These are phyloP conservation scores for Fusarium hostae DNA, from an alignment of 2,329 filamentous ascomycete genomes.

Conservation along the genomic window DNA sequence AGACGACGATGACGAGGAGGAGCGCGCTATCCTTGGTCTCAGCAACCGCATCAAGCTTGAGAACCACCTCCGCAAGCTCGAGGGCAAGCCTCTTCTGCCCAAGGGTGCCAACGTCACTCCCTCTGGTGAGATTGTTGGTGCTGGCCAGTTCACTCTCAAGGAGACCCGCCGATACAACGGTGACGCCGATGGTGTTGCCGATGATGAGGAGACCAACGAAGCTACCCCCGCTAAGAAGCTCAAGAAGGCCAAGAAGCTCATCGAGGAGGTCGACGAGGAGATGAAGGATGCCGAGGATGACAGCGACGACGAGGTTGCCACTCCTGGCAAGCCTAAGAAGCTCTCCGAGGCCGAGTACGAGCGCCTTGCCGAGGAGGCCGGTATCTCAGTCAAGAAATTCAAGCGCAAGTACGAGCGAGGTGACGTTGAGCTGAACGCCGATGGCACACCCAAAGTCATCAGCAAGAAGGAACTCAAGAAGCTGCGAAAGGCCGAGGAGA, in stretches of 20 bases:
- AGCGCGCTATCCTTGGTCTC: constrained; percentile 84
- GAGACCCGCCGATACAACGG: constrained; percentile 94
- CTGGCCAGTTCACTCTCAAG: constrained; percentile 90
- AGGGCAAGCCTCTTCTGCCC: constrained; percentile 88
- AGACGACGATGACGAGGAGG: constrained; percentile 85
- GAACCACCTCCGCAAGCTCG: constrained; percentile 78
- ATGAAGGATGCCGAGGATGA: constrained; percentile 58
- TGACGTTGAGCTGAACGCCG: constrained; percentile 73
- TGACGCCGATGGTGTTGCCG: constrained; percentile 86
- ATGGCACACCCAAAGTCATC: constrained; percentile 73
- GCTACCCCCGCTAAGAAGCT: constrained; percentile 49
- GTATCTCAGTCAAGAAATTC: constrained; percentile 79
- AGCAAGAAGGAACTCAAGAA: constrained; percentile 85
- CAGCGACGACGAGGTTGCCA: constrained; percentile 48
- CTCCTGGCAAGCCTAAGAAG: constrained; percentile 54
- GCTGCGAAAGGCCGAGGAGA: constrained; percentile 70
- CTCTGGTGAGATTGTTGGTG: constrained; percentile 71
- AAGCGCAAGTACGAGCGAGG: constrained; percentile 81
- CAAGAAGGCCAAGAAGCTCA: constrained; percentile 56
- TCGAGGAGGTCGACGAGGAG: constrained; percentile 56
- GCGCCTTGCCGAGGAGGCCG: constrained; percentile 71
- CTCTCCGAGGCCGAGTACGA: constrained; percentile 67
- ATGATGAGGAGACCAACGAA: constrained; percentile 64
- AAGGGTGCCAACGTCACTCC: constrained; percentile 80
- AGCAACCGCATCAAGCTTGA: constrained; percentile 78